Evolutionary conservation across 2,329 filamentous ascomycete genomes (phyloP).

Genomic region (Gaeumannomyces tritici): DNA sequence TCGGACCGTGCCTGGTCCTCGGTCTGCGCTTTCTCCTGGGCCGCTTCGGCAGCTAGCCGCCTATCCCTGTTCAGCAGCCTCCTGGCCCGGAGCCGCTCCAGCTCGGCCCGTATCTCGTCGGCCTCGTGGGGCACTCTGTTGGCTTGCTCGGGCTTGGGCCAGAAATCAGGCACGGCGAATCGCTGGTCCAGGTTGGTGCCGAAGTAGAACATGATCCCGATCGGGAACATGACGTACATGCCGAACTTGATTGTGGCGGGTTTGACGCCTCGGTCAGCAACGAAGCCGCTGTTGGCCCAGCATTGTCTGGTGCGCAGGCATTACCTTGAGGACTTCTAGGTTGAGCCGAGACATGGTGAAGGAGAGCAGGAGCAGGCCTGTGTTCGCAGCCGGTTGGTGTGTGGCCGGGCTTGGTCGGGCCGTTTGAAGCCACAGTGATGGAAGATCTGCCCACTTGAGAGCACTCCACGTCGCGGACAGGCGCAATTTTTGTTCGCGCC

Average conservation of each 20-base stretch:
- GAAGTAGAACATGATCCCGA: constrained; percentile 99
- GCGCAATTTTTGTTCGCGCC: background rate
- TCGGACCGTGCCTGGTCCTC: constrained; percentile 3
- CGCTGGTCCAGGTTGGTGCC: constrained; percentile 93
- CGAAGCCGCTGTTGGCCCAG: background rate
- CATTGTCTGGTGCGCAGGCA: background rate
- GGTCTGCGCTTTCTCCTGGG: constrained; percentile 6
- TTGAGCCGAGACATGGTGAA: constrained; percentile 69
- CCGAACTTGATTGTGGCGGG: constrained; percentile 58
- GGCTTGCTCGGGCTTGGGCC: constrained; percentile 73
- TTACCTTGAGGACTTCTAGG: constrained; percentile 89
- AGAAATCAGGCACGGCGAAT: constrained; percentile 85
- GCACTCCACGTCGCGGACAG: background rate
- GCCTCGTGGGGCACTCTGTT: constrained; percentile 67
- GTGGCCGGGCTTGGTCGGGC: background rate
- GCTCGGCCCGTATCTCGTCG: constrained; percentile 76
- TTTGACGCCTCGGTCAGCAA: background rate
- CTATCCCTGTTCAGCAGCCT: constrained; percentile 71
- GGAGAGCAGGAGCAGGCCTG: background rate
- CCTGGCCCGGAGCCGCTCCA: constrained; percentile 57
- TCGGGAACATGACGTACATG: constrained; percentile 98
- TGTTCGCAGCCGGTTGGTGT: background rate
- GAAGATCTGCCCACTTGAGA: background rate
- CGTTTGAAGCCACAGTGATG: background rate
- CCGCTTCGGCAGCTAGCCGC: constrained; percentile 29